Evolutionary conservation across 2,329 filamentous ascomycete species (phyloP), one percentile per base, ranked within the genome.

Genomic region (Gaeumannomyces sp.): DNA sequence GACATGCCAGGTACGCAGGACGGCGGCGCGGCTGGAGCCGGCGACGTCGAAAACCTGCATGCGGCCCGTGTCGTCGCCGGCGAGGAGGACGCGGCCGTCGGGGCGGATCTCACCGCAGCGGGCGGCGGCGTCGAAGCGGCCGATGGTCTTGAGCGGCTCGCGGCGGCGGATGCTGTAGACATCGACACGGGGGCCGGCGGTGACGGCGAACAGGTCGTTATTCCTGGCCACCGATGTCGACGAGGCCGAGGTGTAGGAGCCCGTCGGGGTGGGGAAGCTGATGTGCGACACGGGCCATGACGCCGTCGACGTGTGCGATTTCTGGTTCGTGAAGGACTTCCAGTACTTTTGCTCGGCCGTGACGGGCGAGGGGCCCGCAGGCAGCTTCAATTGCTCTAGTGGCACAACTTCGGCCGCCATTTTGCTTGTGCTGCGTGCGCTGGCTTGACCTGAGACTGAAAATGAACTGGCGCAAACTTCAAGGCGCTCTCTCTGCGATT

Each of bases 341-440:
- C 96, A 99, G 83, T 98, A 98, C 69, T 89, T 86, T 79, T 98
- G 93, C 80, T 99, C 95, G 38, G 93, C 89, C 7, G 94, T 97
- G 61, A 94, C 79, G 64, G 92, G 89, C 57, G 90, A 89, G 65
- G 93, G 93, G 62, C 92, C 91, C 68, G 90, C 85, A 65, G 94
- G 88, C 73, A 96, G 85, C 83, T 92, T 96, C 73, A 96, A 81
- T 76, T 89, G 89, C 76, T 88, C 88, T 70, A 96, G 81, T 67
- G 91, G 90, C 76, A 87, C 86, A 72, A 96, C 91, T 80, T 92
- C 89, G 73, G 93, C 91, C 71, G 93, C 93, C 93, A 97, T 97
- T 74, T 68, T 74, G 68, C 45, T 27, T 64, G 61, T 60, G 64
- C 22, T n/a, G 45, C 16, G 45, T 53, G 45, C 45, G 45, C 38